These are phyloP conservation scores for Xylaria grammica DNA, from an alignment of 495 filamentous ascomycete genomes.

Conservation along the genomic window DNA sequence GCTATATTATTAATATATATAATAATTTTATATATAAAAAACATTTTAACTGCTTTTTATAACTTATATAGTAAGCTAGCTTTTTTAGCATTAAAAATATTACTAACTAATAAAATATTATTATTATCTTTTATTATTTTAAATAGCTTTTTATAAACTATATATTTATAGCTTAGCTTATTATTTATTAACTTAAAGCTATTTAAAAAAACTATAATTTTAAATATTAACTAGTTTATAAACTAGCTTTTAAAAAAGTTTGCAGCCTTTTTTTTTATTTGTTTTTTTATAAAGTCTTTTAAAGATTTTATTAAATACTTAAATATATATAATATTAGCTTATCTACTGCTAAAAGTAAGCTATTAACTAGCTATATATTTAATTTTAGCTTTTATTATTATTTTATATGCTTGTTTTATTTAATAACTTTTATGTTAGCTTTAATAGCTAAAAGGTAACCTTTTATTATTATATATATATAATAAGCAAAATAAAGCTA, in stretches of 20 bases:
- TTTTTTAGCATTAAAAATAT: not conserved
- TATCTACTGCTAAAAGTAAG: not conserved
- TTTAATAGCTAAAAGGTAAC: not conserved
- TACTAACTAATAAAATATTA: not conserved
- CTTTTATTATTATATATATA: slow-evolving; percentile 1
- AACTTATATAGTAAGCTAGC: not conserved
- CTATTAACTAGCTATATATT: not conserved
- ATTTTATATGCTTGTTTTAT: not conserved
- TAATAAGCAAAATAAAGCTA: not conserved
- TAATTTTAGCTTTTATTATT: not conserved
- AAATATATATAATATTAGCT: not conserved
- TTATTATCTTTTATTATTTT: not conserved
- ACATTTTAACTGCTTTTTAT: not conserved
- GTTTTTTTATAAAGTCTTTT: not conserved
- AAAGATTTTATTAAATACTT: not conserved
- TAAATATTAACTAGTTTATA: not conserved
- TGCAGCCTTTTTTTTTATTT: not conserved
- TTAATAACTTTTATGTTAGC: not conserved
- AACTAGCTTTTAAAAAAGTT: slow-evolving; percentile 4
- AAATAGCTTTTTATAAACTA: slow-evolving; percentile 3
- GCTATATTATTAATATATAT: not conserved
- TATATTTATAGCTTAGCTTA: not conserved
- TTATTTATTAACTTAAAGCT: not conserved
- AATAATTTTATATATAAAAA: not conserved
- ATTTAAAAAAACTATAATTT: slow-evolving; percentile 1